phyloP scores from a whole-genome alignment of 1,284 basidiomycete genomes.

The Rhodotorula sp. region DNA sequence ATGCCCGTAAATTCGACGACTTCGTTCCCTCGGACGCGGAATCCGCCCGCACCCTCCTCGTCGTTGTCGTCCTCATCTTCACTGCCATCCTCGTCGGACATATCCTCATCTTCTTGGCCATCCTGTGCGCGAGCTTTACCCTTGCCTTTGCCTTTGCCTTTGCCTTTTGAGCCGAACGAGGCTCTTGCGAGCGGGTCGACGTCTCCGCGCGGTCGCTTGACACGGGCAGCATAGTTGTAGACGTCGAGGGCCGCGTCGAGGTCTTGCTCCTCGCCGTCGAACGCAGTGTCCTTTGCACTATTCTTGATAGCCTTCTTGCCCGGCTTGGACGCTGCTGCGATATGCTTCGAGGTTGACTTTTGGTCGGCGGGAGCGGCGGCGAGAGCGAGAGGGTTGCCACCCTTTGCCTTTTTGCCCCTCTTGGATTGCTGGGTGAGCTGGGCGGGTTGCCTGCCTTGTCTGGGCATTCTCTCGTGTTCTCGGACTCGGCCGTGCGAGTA shows the following conservation, averaged over 20 bases:
- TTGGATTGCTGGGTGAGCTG: neutral
- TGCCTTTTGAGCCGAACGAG: slow-evolving; percentile 9
- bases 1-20: slow-evolving; percentile 36
- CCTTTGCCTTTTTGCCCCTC: neutral
- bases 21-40: slow-evolving; percentile 31
- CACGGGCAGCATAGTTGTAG: slow-evolving; percentile 26
- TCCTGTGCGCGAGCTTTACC: slow-evolving; percentile 7
- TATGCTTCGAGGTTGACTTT: no score
- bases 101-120: slow-evolving; percentile 19
- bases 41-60: slow-evolving; percentile 16
- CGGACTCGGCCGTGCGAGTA: neutral
- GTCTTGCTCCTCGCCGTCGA: neutral
- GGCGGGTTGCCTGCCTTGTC: slow-evolving; percentile 5
- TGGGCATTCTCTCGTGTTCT: neutral
- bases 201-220: slow-evolving; percentile 23
- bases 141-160: slow-evolving; percentile 6
- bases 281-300: neutral
- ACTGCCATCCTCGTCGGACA: slow-evolving; percentile 20
- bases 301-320: neutral
- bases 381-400: neutral
- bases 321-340: neutral
- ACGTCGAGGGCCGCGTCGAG: slow-evolving; percentile 23
- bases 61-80: slow-evolving; percentile 22
- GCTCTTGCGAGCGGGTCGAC: slow-evolving; percentile 29
- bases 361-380: neutral